phyloP scores from a whole-genome alignment of 176 grass and related monocot genomes.

The Carex scoparia region DNA sequence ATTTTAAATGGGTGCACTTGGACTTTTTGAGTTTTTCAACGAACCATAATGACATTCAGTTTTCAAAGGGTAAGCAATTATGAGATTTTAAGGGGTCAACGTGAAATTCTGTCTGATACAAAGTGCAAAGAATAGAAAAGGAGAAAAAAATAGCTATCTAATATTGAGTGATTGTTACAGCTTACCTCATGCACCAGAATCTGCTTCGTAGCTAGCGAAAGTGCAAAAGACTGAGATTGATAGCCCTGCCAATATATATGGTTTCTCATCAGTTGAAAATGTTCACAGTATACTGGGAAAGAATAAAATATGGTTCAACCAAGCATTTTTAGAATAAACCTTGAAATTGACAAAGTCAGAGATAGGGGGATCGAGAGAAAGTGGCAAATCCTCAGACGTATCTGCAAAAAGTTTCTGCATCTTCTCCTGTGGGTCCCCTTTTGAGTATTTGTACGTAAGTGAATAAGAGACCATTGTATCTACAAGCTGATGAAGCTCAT shows the following conservation, averaged over 20 bases:
- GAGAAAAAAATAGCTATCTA: slow-evolving; percentile 16
- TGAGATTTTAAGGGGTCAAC: background rate
- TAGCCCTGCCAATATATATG: slow-evolving; percentile 49
- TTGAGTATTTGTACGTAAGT: slow-evolving; percentile 76
- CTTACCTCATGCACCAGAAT: slow-evolving; percentile 80
- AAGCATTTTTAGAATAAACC: slow-evolving; percentile 34
- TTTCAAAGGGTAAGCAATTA: background rate
- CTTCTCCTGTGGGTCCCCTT: slow-evolving; percentile 50
- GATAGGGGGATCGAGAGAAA: slow-evolving; percentile 66
- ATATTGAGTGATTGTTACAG: slow-evolving; percentile 6
- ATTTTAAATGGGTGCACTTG: background rate
- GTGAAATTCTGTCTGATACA: background rate
- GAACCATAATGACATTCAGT: too few relatives aligned
- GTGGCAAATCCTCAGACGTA: slow-evolving; percentile 43
- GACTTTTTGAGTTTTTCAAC: background rate
- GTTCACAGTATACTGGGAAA: slow-evolving; percentile 14
- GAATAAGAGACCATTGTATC: slow-evolving; percentile 93
- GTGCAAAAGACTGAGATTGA: slow-evolving; percentile 61
- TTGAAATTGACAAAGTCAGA: slow-evolving; percentile 69
- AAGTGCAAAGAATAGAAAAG: slow-evolving; percentile 6
- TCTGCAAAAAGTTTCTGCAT: slow-evolving; percentile 40
- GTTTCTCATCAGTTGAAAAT: slow-evolving; percentile 25
- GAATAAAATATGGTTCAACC: slow-evolving; percentile 13
- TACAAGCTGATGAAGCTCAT: slow-evolving; percentile 67
- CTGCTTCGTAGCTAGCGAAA: slow-evolving; percentile 75